Evolutionary conservation across 2,329 filamentous ascomycete species (phyloP), one percentile per base, ranked within the genome.

Genomic region (Blastomyces parvus): DNA sequence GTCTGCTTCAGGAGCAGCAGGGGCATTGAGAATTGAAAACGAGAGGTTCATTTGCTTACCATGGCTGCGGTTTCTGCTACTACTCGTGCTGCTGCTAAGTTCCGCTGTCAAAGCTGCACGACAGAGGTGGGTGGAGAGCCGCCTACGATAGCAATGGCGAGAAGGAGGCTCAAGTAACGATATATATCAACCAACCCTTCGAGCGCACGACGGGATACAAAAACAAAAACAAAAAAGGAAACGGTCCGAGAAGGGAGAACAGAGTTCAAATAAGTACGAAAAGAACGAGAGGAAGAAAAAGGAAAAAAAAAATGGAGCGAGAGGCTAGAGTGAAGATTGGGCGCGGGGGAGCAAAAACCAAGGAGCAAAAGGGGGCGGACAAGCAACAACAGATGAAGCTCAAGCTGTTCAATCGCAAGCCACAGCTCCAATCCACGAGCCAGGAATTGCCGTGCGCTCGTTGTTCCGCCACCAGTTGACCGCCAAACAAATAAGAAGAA

Each of bases 341-440:
- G 59, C n/a, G 36, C n/a, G 27, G 27, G 30, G 19, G 11, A 58
- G 55, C 33, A 61, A 64, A 48, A 64, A 48, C 8, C 44, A 50
- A 50, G 22, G 63, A 63, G 52, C 66, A 66, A 67, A 64, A 60
- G 63, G 63, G 63, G 56, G 63, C 56, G 65, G 67, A 19, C 25
- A 40, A 52, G 59, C 46, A 44, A 40, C 53, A 17, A 40, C 53
- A 17, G 52, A 55, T 36, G 17, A 36, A 50, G 46, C 46, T 27
- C 7, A 9, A 30, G 14, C 50, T 53, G 50, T 13, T 55, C 52
- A 17, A 55, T 36, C 1, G 2, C 52, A 55, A 55, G 52, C 27
- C 52, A 55, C 52, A 55, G 52, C 11, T 17, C 25, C 4, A 17
- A 19, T 44, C 5, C 42, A 44, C 5, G 42, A 19, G 42, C 14